Evolutionary conservation across 495 filamentous ascomycete genomes (phyloP), one percentile per base, ranked within the genome.

Genomic region (Neurospora sp.): DNA sequence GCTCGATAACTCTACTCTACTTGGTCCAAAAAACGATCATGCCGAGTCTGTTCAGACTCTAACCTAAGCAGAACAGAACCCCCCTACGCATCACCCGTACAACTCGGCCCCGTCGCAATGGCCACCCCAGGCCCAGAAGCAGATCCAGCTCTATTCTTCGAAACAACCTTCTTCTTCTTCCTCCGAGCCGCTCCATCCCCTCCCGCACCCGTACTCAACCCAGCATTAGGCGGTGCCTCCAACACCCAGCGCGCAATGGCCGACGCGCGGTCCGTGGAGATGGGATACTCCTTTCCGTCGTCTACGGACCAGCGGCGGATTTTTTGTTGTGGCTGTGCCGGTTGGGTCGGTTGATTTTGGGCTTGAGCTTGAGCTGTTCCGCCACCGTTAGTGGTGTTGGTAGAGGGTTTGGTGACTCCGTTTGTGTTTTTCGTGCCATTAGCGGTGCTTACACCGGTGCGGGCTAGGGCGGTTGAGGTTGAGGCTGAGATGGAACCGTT

Each of bases 241-340:
- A 72, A 31, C 14, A 94, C 87, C 92, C 92, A 94, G 35, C 88
- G 83, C 5, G 89, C 87, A 69, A 94, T 85, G 41, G 87, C 87
- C 54, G 87, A 84, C 0, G 92, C 92, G 44, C 92, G 85, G 71
- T 92, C 91, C 8, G 90, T 92, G 5, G 86, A 84, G 75, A 92
- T 89, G 1, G 89, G 88, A 78, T 91, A 92, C 73, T 93, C 91
- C 77, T 86, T 88, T 5, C 86, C 89, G 73, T 90, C 89, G 48
- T 89, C 88, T 70, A 88, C 85, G 12, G 89, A 88, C 89, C 90
- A 90, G 7, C 89, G 72, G 42, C 70, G 73, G 40, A 38, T 70
- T 9, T 5, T 70, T 35, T 41, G 35, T 62, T 18, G 35, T 38
- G 18, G 37, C 35, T 70, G 72, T 73, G 7, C 7, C 41, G 23